These are phyloP conservation scores for Trametes coccinea DNA, from an alignment of 768 basidiomycete genomes.

Conservation along the genomic window DNA sequence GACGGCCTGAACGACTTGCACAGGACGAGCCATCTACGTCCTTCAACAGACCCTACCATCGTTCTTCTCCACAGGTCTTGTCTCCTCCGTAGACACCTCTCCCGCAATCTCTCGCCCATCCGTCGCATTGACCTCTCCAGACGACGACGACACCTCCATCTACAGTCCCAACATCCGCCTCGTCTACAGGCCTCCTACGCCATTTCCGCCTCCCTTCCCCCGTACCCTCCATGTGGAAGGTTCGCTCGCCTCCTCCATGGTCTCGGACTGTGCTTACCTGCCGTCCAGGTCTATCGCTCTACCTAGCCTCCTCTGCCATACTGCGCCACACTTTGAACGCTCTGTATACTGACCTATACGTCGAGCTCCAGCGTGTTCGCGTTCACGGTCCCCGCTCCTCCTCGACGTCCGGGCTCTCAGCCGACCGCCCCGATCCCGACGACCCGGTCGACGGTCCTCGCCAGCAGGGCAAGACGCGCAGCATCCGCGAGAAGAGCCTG, in stretches of 20 bases:
- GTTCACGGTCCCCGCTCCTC: conserved; percentile 29
- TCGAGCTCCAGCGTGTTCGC: conserved; percentile 53
- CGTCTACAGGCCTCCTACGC: conserved; percentile 66
- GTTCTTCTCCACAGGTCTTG: conserved; percentile 69
- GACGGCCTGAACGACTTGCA: not conserved
- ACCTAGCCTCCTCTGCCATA: conserved; percentile 68
- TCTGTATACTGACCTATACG: conserved; percentile 63
- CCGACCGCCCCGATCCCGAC: not conserved
- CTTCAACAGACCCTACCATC: conserved; percentile 68
- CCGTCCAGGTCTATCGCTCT: conserved; percentile 62
- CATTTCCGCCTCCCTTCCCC: conserved; percentile 69
- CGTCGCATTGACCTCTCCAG: not conserved
- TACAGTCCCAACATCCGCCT: conserved; percentile 68
- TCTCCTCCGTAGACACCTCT: conserved; percentile 52
- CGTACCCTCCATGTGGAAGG: conserved; percentile 72
- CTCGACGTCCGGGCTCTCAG: conserved; percentile 6
- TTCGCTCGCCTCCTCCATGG: conserved; percentile 29
- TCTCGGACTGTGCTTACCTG: too few relatives aligned
- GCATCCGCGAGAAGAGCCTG: conserved; percentile 58
- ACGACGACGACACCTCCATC: conserved; percentile 41
- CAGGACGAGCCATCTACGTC: conserved; percentile 72
- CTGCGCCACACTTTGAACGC: conserved; percentile 76
- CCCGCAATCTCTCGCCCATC: conserved; percentile 32
- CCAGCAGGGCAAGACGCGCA: conserved; percentile 21
- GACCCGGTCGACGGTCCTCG: not conserved